Base-by-base conservation (phyloP, 495 filamentous ascomycete species). In the Aspergillus diversus region DNA sequence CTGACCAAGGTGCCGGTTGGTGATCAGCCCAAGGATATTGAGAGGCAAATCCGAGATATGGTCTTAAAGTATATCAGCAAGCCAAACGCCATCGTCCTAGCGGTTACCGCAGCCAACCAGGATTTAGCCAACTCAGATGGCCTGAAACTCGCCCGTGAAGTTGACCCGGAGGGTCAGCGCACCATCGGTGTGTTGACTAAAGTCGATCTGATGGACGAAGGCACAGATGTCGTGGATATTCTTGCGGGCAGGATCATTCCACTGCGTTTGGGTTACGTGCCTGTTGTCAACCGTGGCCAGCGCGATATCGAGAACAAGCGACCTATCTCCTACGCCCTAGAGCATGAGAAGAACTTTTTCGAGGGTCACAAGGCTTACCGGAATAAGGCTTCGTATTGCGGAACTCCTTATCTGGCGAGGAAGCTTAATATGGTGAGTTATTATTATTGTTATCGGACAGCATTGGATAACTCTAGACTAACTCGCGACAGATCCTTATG, bases 101-200 rank as follows among this genome's bases (percentile, higher is more conserved):
- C 96, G 7, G 96, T 99, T 59, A 98, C 96, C 7, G 88, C 92
- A 34, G 96, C 95, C 63, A 99, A 99, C 73, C 91, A 93, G 57
- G 96, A 99, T 87, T 78, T 99, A 79, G 96, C 96, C 50, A 99
- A 99, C 80, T 98, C 95, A 33, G 96, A 99, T 78, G 96, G 96
- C 59, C 74, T 99, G 74, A 97, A 98, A 82, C 81, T 99, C 71
- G 96, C 96, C 31, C 86, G 96, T 66, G 96, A 99, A 78, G 95
- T 98, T 33, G 96, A 99, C 71, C 94, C 93, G 2, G 96, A 99
- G 75, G 96, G 94, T 66, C 96, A 98, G 79, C 86, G 96, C 70
- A 99, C 96, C 27, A 99, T 99, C 64, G 96, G 96, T 82, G 96
- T 99, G 66, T 84, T 99, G 71, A 98, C 94, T 59, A 99, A 99